phyloP scores from a whole-genome alignment of 345 rosid genomes.

The Lumnitzera littorea region DNA sequence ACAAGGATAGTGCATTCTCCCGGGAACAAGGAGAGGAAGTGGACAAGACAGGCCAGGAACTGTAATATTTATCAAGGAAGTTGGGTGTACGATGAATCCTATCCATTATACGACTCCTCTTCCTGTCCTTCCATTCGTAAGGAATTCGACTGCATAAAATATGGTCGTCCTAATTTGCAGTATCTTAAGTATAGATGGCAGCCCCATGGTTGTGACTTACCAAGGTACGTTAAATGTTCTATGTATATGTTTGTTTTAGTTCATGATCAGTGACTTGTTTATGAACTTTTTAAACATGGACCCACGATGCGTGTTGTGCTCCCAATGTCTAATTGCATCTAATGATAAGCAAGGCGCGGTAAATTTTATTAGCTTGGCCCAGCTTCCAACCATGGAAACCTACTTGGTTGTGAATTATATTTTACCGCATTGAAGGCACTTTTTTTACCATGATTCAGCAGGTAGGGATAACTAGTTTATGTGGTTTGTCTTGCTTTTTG shows the following conservation, averaged over 20 bases:
- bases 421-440: no score
- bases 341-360: no score
- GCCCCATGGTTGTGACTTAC: constrained; percentile 54
- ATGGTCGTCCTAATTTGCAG: constrained; percentile 67
- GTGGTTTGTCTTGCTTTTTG: no score
- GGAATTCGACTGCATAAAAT: constrained; percentile 74
- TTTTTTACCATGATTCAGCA: no score
- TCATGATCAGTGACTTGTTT: no score
- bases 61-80: constrained; percentile 63
- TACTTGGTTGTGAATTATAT: no score
- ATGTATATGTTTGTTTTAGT: background rate
- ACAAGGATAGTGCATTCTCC: background rate
- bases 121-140: constrained; percentile 66
- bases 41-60: background rate
- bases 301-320: no score
- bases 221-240: constrained; percentile 32
- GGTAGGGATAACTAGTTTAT: no score
- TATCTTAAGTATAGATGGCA: constrained; percentile 80
- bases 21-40: background rate
- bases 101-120: constrained; percentile 63
- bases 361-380: no score
- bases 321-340: no score
- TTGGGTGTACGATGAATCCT: constrained; percentile 61
- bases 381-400: no score
- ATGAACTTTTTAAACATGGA: no score